Percentiles rank a stretch among this genome's conserved stretches.
These are phyloP conservation scores for Lizanozyma gosingica DNA, from an alignment of 1,139 yeast species.

Conservation along the genomic window DNA sequence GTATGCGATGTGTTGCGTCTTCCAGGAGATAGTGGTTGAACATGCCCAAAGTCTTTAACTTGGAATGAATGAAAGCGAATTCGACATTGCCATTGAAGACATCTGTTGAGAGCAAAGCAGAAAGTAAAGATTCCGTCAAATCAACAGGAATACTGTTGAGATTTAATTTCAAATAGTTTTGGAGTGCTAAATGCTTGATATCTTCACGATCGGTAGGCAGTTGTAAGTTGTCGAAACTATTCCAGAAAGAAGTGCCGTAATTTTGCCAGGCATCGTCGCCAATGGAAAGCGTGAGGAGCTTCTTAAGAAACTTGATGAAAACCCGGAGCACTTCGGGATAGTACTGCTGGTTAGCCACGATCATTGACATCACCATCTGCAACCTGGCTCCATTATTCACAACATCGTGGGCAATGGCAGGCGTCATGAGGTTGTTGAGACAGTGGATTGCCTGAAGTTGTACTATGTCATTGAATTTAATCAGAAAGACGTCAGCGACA, in stretches of 20 bases:
- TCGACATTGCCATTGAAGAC: conserved; percentile 1
- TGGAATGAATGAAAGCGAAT: conserved; percentile 8
- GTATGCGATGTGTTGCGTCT: not conserved
- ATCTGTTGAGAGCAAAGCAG: not conserved
- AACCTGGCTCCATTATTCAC: conserved; percentile 6
- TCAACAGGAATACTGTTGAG: not conserved
- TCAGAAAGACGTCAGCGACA: conserved; percentile 8
- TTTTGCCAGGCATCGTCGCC: not conserved
- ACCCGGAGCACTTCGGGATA: conserved; percentile 14
- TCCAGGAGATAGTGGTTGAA: conserved; percentile 8
- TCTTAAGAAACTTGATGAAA: conserved; percentile 12
- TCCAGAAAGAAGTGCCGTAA: conserved; percentile 2
- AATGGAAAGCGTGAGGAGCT: conserved; percentile 9
- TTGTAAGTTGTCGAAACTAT: conserved; percentile 2
- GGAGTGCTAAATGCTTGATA: conserved; percentile 1
- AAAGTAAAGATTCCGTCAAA: not conserved
- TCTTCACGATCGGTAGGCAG: conserved; percentile 2
- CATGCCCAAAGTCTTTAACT: conserved; percentile 14
- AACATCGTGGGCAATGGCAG: conserved; percentile 6
- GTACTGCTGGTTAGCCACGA: conserved; percentile 16
- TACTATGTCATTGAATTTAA: conserved; percentile 13
- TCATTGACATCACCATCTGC: conserved; percentile 10
- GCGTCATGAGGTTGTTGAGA: conserved; percentile 12
- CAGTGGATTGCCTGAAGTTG: conserved; percentile 17
- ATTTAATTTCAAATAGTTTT: too few species aligned